A percentile compares a stretch with the other conserved stretches of the same genome.
Evolutionary conservation across 1,284 basidiomycete species (phyloP).

Genomic region (Fomitopsis betulina): DNA sequence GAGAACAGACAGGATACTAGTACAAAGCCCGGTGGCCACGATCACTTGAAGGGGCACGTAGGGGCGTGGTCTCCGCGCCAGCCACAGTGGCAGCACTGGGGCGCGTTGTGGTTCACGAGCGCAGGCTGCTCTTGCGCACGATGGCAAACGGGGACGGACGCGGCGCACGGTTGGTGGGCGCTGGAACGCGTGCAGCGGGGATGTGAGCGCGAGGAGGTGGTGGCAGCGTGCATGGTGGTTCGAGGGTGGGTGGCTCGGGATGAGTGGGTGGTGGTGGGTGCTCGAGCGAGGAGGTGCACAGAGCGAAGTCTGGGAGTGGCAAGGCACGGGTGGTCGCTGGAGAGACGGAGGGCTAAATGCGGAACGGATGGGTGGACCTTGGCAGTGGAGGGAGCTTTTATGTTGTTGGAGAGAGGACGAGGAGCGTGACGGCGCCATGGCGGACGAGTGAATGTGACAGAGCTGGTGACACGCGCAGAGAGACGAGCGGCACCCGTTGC

Average conservation of each 20-base stretch:
- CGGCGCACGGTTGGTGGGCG: slow-evolving; percentile 10
- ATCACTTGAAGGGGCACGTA: slow-evolving; percentile 57
- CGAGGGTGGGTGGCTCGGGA: slow-evolving; percentile 6
- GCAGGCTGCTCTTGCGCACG: slow-evolving; percentile 12
- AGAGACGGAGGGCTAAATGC: neutral
- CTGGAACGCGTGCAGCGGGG: slow-evolving; percentile 12
- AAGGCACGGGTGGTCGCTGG: neutral
- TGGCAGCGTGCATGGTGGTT: slow-evolving; percentile 18
- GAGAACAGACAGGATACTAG: neutral
- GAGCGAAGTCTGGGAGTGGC: neutral
- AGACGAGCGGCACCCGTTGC: neutral
- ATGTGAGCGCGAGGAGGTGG: slow-evolving; percentile 14
- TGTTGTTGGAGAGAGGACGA: neutral
- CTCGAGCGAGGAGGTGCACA: neutral
- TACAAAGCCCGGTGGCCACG: slow-evolving; percentile 6
- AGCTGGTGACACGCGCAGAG: neutral
- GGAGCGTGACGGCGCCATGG: slow-evolving; percentile 2
- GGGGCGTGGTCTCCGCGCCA: slow-evolving; percentile 64
- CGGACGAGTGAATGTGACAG: neutral
- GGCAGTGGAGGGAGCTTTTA: neutral
- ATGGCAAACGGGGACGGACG: slow-evolving; percentile 14
- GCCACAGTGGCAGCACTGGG: slow-evolving; percentile 75
- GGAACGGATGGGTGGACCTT: neutral
- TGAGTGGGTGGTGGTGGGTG: slow-evolving; percentile 3
- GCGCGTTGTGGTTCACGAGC: slow-evolving; percentile 38